phyloP scores from a whole-genome alignment of 2,329 filamentous ascomycete genomes.

The Verticillium nubilum region DNA sequence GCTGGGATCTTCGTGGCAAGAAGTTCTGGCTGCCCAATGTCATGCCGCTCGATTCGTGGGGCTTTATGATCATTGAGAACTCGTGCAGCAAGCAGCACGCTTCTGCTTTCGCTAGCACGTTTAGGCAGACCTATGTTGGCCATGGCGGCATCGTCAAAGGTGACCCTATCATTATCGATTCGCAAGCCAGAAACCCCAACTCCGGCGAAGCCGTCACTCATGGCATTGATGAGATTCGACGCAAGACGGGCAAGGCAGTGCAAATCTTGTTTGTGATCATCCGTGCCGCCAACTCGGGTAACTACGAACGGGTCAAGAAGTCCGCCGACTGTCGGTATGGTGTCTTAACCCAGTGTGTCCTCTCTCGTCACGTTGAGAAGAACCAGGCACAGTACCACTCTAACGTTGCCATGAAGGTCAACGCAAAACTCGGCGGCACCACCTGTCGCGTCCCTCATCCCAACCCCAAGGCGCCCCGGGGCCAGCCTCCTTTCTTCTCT shows the following conservation, averaged over 20 bases:
- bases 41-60: slow-evolving; percentile 65
- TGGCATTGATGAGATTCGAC: slow-evolving; percentile 50
- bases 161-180: slow-evolving; percentile 25
- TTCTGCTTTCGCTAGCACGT: slow-evolving; percentile 47
- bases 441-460: slow-evolving; percentile 46
- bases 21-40: slow-evolving; percentile 65
- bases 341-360: slow-evolving; percentile 79
- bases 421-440: slow-evolving; percentile 85
- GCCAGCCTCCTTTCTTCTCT: slow-evolving; percentile 33
- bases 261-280: slow-evolving; percentile 80
- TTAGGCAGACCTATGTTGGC: slow-evolving; percentile 37
- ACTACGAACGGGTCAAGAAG: slow-evolving; percentile 86
- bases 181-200: slow-evolving; percentile 24
- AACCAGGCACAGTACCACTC: slow-evolving; percentile 79
- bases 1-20: slow-evolving; percentile 83
- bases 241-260: slow-evolving; percentile 49
- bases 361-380: slow-evolving; percentile 62
- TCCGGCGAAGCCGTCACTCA: slow-evolving; percentile 47
- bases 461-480: slow-evolving; percentile 9
- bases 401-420: slow-evolving; percentile 95
- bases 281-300: slow-evolving; percentile 60
- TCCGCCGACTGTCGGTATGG: slow-evolving; percentile 79
- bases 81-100: slow-evolving; percentile 49
- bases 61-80: slow-evolving; percentile 60
- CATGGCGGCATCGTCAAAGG: slow-evolving; percentile 39